Evolutionary conservation across 352 stramenopile genomes (phyloP), one percentile per base, ranked within the genome.

Genomic region (Phytophthora rubi): DNA sequence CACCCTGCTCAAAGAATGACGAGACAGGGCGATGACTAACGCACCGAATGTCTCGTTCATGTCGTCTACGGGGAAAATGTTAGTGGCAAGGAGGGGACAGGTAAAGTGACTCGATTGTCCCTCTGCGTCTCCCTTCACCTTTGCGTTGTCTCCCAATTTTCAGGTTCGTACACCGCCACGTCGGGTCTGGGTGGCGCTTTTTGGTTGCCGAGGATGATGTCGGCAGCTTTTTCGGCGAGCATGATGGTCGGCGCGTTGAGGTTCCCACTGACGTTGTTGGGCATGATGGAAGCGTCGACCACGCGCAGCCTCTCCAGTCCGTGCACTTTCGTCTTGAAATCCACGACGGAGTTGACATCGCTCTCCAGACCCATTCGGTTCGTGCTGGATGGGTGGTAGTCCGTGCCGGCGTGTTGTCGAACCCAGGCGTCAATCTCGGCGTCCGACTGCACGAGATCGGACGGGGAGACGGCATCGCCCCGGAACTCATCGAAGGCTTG

Each of bases 211-310:
- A 93, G 76, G 53, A 98, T 97, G 49, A 97, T 90, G 59, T 98
- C 90, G 35, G 94, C 92, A 12, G 85, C 89, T 64, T 96, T 97
- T 64, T 98, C 94, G 10, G 89, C 94, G 7, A 98, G 65, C 79
- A 98, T 97, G 68, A 98, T 95, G 12, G 93, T 90, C 6, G 94
- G 97, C 0, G 80, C 89, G 70, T 98, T 98, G 13, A 97, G 86
- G 69, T 98, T 98, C 30, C 93, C 95, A 62, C 92, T 98, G 54
- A 97, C 79, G 53, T 98, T 97, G 70, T 89, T 92, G 26, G 94
- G 93, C 82, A 98, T 98, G 70, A 98, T 89, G 18, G 89, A 97
- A 5, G 94, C 93, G 67, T 98, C 94, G 1, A 94, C 92, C 12
- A 98, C 71, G 16, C 91, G 83, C 26, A 98, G 77, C 45, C 83